A percentile compares a stretch with the other conserved stretches of the same genome.
phyloP scores from a whole-genome alignment of 345 rosid species.

The Camelina neglecta region DNA sequence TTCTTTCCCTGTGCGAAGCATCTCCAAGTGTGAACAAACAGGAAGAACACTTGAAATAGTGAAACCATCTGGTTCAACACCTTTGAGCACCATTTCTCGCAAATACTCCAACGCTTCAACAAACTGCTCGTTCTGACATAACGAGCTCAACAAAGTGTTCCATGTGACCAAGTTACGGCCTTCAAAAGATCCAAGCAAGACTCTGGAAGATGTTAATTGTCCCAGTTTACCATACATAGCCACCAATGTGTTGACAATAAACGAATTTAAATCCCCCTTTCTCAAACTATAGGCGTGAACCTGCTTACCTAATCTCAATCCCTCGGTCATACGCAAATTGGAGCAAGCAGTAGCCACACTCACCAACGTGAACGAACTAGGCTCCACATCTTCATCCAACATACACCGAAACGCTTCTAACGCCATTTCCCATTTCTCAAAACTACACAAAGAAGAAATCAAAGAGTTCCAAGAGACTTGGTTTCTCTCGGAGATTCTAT shows the following conservation, averaged over 20 bases:
- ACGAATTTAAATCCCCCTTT: conserved; percentile 62
- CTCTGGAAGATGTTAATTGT: conserved; percentile 50
- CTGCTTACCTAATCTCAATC: conserved; percentile 73
- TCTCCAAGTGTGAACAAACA: conserved; percentile 73
- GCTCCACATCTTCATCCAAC: conserved; percentile 60
- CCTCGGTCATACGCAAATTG: conserved; percentile 48
- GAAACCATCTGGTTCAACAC: conserved; percentile 74
- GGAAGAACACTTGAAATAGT: conserved; percentile 89
- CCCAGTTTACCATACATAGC: conserved; percentile 82
- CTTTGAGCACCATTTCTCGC: conserved; percentile 58
- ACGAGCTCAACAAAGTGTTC: conserved; percentile 78
- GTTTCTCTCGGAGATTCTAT: conserved; percentile 73
- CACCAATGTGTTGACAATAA: conserved; percentile 76
- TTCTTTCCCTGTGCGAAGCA: conserved; percentile 69
- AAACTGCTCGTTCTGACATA: conserved; percentile 67
- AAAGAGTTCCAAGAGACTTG: conserved; percentile 91
- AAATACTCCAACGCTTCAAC: conserved; percentile 62
- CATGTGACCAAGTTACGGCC: conserved; percentile 82
- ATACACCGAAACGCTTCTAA: conserved; percentile 67
- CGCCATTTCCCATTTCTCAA: conserved; percentile 72
- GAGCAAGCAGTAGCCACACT: conserved; percentile 80
- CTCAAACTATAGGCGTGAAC: conserved; percentile 73
- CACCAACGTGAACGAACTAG: conserved; percentile 86
- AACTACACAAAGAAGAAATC: conserved; percentile 65
- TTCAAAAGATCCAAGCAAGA: conserved; percentile 55